Evolutionary conservation across 495 filamentous ascomycete species (phyloP).

Genomic region (Trichoderma gamsii): DNA sequence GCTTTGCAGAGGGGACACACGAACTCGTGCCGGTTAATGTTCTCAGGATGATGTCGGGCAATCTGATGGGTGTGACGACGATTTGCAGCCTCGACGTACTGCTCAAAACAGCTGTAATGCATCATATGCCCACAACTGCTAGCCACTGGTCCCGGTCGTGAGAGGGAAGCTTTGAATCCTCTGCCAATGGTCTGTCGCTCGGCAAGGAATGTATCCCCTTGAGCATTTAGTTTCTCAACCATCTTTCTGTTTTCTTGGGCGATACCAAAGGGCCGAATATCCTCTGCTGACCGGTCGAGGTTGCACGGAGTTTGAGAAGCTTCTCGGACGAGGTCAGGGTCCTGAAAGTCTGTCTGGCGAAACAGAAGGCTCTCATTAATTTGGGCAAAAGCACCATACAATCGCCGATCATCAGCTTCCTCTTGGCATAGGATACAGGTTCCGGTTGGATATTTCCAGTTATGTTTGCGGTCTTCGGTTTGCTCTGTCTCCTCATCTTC

Average conservation of each 20-base stretch:
- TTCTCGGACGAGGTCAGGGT: conserved; percentile 80
- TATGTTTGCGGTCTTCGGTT: conserved; percentile 59
- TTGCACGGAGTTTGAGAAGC: conserved; percentile 67
- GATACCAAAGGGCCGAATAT: conserved; percentile 81
- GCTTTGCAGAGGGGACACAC: conserved; percentile 98
- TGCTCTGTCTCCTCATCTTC: conserved; percentile 61
- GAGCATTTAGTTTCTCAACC: conserved; percentile 66
- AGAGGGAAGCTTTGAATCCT: conserved; percentile 68
- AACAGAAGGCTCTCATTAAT: conserved; percentile 83
- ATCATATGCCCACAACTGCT: conserved; percentile 96
- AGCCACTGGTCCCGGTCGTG: conserved; percentile 70
- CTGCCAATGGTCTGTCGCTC: conserved; percentile 82
- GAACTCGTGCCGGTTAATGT: conserved; percentile 71
- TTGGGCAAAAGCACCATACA: conserved; percentile 88
- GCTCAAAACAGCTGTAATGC: conserved; percentile 94
- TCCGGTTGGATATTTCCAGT: conserved; percentile 89
- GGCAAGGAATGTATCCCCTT: conserved; percentile 60
- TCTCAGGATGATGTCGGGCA: conserved; percentile 85
- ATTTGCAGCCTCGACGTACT: conserved; percentile 73
- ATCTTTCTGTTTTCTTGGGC: conserved; percentile 74
- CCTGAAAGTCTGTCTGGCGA: conserved; percentile 73
- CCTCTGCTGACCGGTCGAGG: conserved; percentile 76
- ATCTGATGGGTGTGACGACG: conserved; percentile 86
- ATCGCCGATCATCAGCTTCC: conserved; percentile 78
- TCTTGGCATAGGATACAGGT: conserved; percentile 96